Evolutionary conservation across 2,329 filamentous ascomycete genomes (phyloP), one percentile per base, ranked within the genome.

Genomic region (Hypoxylon sp.): DNA sequence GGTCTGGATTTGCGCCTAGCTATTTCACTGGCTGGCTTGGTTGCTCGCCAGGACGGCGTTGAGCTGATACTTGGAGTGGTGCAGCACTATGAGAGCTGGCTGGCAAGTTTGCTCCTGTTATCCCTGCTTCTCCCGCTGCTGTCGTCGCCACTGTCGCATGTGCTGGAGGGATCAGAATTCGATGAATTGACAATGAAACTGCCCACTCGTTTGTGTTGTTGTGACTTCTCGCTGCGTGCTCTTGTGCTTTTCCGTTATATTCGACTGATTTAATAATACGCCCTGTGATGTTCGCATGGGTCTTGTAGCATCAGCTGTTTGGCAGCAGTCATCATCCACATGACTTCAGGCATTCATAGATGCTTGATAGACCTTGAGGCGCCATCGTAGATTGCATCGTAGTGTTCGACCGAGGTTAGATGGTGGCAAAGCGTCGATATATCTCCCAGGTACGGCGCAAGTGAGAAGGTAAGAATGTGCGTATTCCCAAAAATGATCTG

Each of bases 121-220:
- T 20, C n/a, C 40, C 30, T 38, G 3, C 11, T 14, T 12, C 26
- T 40, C 22, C 22, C 45, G 26, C n/a, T 60, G 55, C 48, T 56
- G 30, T 40, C 30, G 48, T 49, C 38, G 48, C 36, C 30, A 38
- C 32, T n/a, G n/a, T n/a, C 16, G 59, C 32, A 61, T 33, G 38
- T 45, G 22, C 50, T 52, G 44, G 40, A 32, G 36, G 48, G 44
- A 55, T 42, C 22, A 57, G 38, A 52, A 46, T 32, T 46, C 54
- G 48, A 67, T 64, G 56, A 64, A 61, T 64, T 64, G 38, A 67
- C 50, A 53, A 44, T 53, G 48, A 53, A 9, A 33, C 28, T 11
- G 48, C 18, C 33, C 16, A 14, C 51, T 49, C 16, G 38, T 18
- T 16, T 16, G 26, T 46, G 28, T 14, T 24, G 33, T 14, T n/a